Percentiles rank a stretch among this genome's conserved stretches.
phyloP scores from a whole-genome alignment of 148 eudicot genomes.

The Camellia sinensis region DNA sequence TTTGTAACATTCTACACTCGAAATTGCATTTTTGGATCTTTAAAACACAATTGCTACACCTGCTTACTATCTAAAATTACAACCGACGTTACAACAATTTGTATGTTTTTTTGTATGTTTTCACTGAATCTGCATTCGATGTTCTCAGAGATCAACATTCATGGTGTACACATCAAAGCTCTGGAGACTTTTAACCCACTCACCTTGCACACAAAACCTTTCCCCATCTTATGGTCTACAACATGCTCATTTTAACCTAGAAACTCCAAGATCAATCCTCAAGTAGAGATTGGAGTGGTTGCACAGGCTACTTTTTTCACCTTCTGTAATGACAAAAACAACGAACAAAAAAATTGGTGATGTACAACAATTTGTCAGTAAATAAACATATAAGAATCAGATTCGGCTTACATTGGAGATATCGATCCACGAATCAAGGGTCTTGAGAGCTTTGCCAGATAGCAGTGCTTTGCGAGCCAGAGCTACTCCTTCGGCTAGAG shows the following conservation, averaged over 20 bases:
- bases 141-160: too few relatives aligned
- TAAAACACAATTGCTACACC: too few relatives aligned
- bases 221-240: background rate
- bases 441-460: conserved; percentile 73
- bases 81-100: too few relatives aligned
- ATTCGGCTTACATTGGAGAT: conserved; percentile 61
- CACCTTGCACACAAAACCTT: background rate
- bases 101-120: too few relatives aligned
- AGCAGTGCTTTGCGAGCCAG: conserved; percentile 72
- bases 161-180: too few relatives aligned
- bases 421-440: conserved; percentile 69
- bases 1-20: too few relatives aligned
- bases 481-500: conserved; percentile 71
- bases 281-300: background rate
- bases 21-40: too few relatives aligned
- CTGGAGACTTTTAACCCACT: background rate
- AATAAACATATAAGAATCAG: background rate
- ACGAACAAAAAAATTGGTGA: background rate
- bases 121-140: too few relatives aligned
- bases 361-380: background rate
- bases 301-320: conserved; percentile 3
- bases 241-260: background rate
- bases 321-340: background rate
- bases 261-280: background rate
- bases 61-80: too few relatives aligned